Evolutionary conservation across 257 asterid genomes (phyloP).

Genomic region (Gynochthodes officinalis): DNA sequence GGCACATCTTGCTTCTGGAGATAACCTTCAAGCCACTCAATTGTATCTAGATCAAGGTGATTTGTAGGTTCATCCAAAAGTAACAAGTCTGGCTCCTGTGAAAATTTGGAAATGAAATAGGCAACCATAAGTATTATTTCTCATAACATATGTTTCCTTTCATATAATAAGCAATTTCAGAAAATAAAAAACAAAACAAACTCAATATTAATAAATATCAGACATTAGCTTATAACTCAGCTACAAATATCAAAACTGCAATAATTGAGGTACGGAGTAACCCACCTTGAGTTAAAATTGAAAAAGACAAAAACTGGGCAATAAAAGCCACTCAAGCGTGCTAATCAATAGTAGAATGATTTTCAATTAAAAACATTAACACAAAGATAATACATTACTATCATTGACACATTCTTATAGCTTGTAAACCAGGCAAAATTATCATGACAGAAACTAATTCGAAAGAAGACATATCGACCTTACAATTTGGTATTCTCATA

Average conservation of each 20-base stretch:
- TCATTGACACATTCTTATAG: neutral
- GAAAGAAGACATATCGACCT: neutral
- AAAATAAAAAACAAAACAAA: neutral
- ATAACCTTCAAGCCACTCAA: constrained; percentile 98
- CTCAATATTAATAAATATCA: neutral
- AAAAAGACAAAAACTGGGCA: neutral
- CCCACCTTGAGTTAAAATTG: neutral
- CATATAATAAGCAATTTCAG: neutral
- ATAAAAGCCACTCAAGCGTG: neutral
- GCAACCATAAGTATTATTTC: neutral
- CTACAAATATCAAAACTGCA: neutral
- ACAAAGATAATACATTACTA: neutral
- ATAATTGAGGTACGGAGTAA: neutral
- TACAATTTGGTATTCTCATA: neutral
- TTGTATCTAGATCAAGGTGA: constrained; percentile 96
- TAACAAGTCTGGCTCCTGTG: constrained; percentile 86
- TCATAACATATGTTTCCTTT: neutral
- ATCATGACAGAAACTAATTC: neutral
- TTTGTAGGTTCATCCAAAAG: constrained; percentile 97
- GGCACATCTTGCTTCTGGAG: constrained; percentile 92
- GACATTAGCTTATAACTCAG: neutral
- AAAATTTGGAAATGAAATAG: neutral
- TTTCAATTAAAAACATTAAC: neutral
- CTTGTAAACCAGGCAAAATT: neutral
- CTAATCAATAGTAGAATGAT: neutral